phyloP scores from a whole-genome alignment of 2,329 filamentous ascomycete species.

The Onygenales sp. region DNA sequence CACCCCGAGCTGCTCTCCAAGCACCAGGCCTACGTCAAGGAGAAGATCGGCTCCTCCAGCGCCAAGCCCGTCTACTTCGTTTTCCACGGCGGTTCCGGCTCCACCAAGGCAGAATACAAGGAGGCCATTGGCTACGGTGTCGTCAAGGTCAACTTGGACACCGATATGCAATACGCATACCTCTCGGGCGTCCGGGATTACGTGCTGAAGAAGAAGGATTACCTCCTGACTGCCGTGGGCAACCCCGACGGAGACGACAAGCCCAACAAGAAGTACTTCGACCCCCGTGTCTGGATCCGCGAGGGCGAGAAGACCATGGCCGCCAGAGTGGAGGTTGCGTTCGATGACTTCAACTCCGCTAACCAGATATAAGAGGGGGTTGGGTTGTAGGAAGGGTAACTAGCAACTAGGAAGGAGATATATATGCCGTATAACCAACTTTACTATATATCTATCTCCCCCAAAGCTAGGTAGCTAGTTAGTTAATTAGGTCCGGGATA shows the following conservation, averaged over 20 bases:
- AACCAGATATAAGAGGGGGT: constrained; percentile 55
- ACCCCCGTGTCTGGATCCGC: constrained; percentile 88
- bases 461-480: no score
- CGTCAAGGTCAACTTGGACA: constrained; percentile 99
- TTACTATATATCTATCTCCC: no score
- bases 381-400: constrained; percentile 13
- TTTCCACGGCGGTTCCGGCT: constrained; percentile 97
- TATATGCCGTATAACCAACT: no score
- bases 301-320: constrained; percentile 94
- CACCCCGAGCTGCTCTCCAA: constrained; percentile 92
- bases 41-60: constrained; percentile 60
- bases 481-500: no score
- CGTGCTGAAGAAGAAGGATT: constrained; percentile 89
- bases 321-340: constrained; percentile 65
- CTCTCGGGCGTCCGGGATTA: constrained; percentile 88
- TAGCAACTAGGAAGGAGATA: neutral
- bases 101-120: constrained; percentile 78
- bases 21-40: constrained; percentile 87
- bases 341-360: constrained; percentile 86
- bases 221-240: constrained; percentile 75
- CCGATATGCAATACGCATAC: constrained; percentile 95
- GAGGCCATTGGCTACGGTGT: constrained; percentile 88
- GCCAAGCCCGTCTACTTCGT: constrained; percentile 97
- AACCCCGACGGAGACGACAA: constrained; percentile 95
- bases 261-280: constrained; percentile 97